Evolutionary conservation across 257 asterid genomes (phyloP).

Genomic region (Solanum verrucosum): DNA sequence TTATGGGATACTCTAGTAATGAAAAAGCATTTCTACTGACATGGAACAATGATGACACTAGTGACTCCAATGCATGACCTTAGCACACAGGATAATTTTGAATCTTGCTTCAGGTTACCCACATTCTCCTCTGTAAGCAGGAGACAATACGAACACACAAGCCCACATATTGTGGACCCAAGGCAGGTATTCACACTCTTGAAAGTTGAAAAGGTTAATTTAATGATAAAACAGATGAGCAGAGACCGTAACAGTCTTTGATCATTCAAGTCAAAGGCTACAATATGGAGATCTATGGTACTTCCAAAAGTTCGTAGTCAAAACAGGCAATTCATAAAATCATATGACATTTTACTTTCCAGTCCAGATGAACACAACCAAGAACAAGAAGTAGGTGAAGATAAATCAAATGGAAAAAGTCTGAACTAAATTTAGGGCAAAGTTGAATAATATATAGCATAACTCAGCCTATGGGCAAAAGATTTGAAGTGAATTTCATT

Average conservation of each 20-base stretch:
- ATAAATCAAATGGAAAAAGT: neutral
- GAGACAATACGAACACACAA: neutral
- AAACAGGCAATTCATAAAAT: neutral
- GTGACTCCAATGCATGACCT: neutral
- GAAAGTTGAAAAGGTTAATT: neutral
- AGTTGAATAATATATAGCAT: neutral
- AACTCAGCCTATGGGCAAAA: neutral
- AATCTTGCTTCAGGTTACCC: neutral
- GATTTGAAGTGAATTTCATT: neutral
- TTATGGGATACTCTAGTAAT: neutral
- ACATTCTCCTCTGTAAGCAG: neutral
- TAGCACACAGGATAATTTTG: neutral
- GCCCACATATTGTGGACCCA: neutral
- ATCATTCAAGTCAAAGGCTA: neutral
- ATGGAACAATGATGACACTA: neutral
- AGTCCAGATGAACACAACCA: neutral
- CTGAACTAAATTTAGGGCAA: neutral
- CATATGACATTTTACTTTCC: neutral
- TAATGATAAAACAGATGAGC: neutral
- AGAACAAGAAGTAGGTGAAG: neutral
- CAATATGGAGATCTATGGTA: neutral
- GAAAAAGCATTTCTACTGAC: neutral
- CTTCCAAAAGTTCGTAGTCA: neutral
- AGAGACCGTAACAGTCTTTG: neutral
- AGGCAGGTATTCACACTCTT: neutral